Base-by-base conservation (phyloP, 352 stramenopile genomes). In the Globisporangium middletonii region DNA sequence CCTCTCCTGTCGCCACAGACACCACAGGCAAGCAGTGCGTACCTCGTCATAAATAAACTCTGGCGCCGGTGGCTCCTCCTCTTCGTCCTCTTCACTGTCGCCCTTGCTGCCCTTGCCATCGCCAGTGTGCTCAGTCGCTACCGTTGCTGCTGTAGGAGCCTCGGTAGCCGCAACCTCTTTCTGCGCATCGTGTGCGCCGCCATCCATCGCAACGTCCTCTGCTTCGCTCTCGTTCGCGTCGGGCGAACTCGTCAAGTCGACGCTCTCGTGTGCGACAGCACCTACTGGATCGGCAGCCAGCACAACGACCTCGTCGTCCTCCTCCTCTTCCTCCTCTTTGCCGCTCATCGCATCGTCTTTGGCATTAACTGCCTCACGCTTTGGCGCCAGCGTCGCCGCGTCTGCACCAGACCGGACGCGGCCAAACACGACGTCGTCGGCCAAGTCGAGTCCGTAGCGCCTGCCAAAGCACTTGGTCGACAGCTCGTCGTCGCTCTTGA, bases 31-130 rank as follows among this genome's bases (percentile, higher is more conserved):
- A 18, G 8, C 6, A n/a, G 6, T 11, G 18, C 68, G n/a, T 64
- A 95, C 85, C 81, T 89, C 64, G 42, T 95, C 81, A 79, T 88
- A 89, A 75, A 92, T 79, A 77, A 93, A 92, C 42, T 77, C 64
- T 0, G 26, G 44, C 15, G 63, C 50, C 26, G 48, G 37, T n/a
- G 46, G 45, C 45, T 64, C 57, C 8, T 57, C 47, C 2, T 58
- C 57, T 4, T 59, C 46, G 0, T 63, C 49, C 8, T 54, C 18
- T 1, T 60, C 38, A 7, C 37, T 26, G 13, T 50, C 51, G 26
- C 62, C 42, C 13, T 59, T 50, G 16, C 53, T 35, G 15, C 47
- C 30, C 4, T 53, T 46, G 28, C 64, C 59, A 5, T 57, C 55
- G 11, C 52, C 33, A 4, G 60, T 41, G 23, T 44, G 11, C 18